These are phyloP conservation scores for Mangifera indica DNA, from an alignment of 345 rosid species.

Conservation along the genomic window DNA sequence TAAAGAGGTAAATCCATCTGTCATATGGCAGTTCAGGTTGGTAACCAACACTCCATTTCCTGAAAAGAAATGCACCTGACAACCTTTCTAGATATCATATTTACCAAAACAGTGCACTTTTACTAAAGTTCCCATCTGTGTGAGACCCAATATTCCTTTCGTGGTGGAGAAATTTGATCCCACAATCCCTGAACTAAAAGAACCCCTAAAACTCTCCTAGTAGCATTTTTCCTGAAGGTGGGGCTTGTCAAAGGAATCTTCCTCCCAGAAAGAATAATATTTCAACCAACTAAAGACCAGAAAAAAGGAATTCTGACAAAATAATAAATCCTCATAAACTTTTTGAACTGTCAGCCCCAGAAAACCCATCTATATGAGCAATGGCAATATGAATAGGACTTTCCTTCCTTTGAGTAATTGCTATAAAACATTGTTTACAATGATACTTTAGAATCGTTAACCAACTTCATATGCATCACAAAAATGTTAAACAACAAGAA, in stretches of 20 bases:
- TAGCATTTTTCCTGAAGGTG: neutral
- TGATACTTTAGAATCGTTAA: neutral
- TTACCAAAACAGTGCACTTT: neutral
- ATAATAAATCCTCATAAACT: neutral
- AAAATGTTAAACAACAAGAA: neutral
- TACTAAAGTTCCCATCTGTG: neutral
- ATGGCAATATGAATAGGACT: neutral
- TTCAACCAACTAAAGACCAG: neutral
- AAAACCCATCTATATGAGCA: neutral
- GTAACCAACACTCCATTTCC: neutral
- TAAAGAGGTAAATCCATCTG: neutral
- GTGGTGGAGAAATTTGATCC: neutral
- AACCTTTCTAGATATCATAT: conserved; percentile 3
- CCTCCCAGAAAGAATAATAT: neutral
- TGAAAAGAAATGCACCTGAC: neutral
- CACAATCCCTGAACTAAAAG: no score
- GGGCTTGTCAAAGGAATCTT: neutral
- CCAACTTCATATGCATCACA: neutral
- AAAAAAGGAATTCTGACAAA: neutral
- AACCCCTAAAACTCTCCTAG: no score
- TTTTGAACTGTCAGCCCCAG: neutral
- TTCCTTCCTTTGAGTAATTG: neutral
- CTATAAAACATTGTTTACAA: neutral
- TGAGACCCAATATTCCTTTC: neutral
- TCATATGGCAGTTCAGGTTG: neutral